phyloP scores from a whole-genome alignment of 495 filamentous ascomycete genomes.

The Venustampulla echinocandica region DNA sequence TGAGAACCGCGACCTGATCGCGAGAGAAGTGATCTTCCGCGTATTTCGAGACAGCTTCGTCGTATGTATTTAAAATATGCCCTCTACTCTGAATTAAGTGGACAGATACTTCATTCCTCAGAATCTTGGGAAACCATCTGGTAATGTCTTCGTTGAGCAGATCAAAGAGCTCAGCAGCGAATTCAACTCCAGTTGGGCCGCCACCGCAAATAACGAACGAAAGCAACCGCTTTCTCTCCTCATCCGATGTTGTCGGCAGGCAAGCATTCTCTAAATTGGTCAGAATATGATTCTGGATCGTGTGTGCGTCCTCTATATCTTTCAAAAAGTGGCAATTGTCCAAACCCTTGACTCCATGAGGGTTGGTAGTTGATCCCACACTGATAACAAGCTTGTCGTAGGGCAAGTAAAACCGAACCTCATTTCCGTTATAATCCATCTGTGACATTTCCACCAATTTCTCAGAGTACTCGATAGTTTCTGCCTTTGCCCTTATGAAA shows the following conservation, averaged over 20 bases:
- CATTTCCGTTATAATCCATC: conserved; percentile 56
- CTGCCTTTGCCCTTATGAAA: conserved; percentile 78
- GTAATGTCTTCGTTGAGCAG: conserved; percentile 92
- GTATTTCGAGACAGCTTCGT: conserved; percentile 85
- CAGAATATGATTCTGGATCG: conserved; percentile 83
- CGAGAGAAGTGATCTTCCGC: conserved; percentile 87
- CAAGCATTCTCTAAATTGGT: conserved; percentile 90
- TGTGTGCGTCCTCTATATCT: conserved; percentile 79
- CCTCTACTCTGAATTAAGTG: conserved; percentile 90
- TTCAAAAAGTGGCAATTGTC: conserved; percentile 94
- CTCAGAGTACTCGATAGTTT: conserved; percentile 81
- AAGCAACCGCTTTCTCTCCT: conserved; percentile 76
- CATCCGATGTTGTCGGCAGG: conserved; percentile 82
- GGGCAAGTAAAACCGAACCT: conserved; percentile 80
- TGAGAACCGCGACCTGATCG: conserved; percentile 82
- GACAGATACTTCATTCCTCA: conserved; percentile 94
- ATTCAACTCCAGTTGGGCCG: conserved; percentile 94
- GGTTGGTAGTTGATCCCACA: conserved; percentile 86
- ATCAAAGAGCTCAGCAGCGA: conserved; percentile 93
- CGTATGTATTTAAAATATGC: conserved; percentile 97
- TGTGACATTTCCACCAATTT: conserved; percentile 85
- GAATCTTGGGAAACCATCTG: conserved; percentile 72
- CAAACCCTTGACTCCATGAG: conserved; percentile 92
- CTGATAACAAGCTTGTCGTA: conserved; percentile 98
- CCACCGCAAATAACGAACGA: conserved; percentile 95